phyloP scores from a whole-genome alignment of 2,329 filamentous ascomycete species.

The Coniochaeta hoffmannii region DNA sequence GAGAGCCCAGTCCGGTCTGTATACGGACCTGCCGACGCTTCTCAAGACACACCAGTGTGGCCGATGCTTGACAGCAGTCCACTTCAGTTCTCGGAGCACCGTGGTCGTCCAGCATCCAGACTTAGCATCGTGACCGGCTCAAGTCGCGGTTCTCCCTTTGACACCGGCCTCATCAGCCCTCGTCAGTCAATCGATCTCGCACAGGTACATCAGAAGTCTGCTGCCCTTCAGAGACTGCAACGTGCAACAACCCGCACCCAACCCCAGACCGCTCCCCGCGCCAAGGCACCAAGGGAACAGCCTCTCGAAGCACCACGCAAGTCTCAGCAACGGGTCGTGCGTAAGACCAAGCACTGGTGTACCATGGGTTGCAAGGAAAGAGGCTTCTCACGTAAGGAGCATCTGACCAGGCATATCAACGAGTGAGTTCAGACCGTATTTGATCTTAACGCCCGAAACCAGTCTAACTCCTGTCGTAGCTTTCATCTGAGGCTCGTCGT shows the following conservation, averaged over 20 bases:
- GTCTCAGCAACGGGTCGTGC: constrained; percentile 7
- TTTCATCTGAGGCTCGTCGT: neutral
- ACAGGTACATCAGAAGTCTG: constrained; percentile 35
- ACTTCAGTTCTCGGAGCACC: constrained; percentile 11
- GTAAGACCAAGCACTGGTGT: constrained; percentile 34
- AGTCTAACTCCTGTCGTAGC: neutral
- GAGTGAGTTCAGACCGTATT: constrained; percentile 33
- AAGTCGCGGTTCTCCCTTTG: constrained; percentile 7
- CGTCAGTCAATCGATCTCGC: constrained; percentile 19
- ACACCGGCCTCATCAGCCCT: constrained; percentile 17
- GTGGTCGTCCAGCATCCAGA: constrained; percentile 1
- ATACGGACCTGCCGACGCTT: constrained; percentile 2
- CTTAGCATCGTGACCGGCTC: constrained; percentile 4
- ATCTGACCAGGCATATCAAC: constrained; percentile 46
- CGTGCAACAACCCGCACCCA: constrained; percentile 8
- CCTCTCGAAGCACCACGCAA: neutral
- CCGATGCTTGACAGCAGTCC: constrained; percentile 10
- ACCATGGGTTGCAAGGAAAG: constrained; percentile 22
- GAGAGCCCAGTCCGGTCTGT: neutral
- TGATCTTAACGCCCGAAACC: neutral
- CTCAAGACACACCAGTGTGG: constrained; percentile 7
- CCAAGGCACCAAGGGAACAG: constrained; percentile 4
- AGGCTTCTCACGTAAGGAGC: constrained; percentile 44
- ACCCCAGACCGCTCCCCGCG: constrained; percentile 3
- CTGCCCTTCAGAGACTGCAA: constrained; percentile 31